A percentile compares a stretch with the other conserved stretches of the same genome.
Conservation (phyloP, 352 stramenopile genomes). For the Phytophthora cactorum region DNA sequence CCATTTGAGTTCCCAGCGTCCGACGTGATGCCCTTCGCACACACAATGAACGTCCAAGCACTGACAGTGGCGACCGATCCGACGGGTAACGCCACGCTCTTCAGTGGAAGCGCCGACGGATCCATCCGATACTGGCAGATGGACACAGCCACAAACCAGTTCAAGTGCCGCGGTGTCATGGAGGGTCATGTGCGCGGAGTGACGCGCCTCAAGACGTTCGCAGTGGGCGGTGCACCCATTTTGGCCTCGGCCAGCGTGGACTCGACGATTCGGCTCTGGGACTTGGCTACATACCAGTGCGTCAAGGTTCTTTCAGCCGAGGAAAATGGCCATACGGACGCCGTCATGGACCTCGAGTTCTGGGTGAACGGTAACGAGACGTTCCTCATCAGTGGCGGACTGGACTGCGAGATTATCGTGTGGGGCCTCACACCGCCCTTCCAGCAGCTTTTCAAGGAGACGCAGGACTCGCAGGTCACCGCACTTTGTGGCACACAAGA, state of each 20-base stretch:
- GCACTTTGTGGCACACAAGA: constrained; percentile 80
- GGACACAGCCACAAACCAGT: constrained; percentile 67
- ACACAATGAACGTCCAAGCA: constrained; percentile 77
- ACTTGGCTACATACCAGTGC: constrained; percentile 83
- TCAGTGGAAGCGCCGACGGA: constrained; percentile 78
- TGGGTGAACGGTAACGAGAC: constrained; percentile 87
- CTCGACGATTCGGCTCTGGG: constrained; percentile 85
- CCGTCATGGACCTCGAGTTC: constrained; percentile 88
- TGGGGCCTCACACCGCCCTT: constrained; percentile 83
- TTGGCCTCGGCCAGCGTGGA: constrained; percentile 85
- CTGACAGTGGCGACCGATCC: constrained; percentile 75
- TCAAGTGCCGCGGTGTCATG: constrained; percentile 79
- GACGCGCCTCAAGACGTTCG: constrained; percentile 85
- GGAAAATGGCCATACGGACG: constrained; percentile 78
- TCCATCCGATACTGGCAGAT: constrained; percentile 86
- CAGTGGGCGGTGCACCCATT: constrained; percentile 66
- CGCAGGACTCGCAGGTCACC: constrained; percentile 76
- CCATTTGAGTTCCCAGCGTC: constrained; percentile 72
- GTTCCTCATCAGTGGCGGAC: constrained; percentile 85
- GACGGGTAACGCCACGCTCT: constrained; percentile 71
- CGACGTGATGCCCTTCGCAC: constrained; percentile 76
- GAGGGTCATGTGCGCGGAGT: constrained; percentile 83
- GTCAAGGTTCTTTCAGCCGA: constrained; percentile 77
- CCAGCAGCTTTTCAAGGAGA: constrained; percentile 84
- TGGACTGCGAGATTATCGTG: constrained; percentile 86